These are phyloP conservation scores for Solanum corneliomulleri DNA, from an alignment of 257 asterid species.

Conservation along the genomic window DNA sequence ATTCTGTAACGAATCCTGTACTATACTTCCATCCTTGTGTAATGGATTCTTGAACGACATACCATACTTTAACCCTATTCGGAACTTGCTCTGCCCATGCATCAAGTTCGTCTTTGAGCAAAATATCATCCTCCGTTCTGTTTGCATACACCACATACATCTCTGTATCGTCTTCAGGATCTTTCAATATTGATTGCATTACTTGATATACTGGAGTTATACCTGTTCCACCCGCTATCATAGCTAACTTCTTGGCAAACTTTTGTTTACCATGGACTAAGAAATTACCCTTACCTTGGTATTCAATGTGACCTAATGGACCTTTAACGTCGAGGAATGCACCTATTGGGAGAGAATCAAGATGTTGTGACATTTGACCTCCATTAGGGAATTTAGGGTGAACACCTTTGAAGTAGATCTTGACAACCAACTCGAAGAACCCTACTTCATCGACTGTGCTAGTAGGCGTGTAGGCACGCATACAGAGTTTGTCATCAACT, in stretches of 20 bases:
- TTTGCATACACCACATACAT: slow-evolving; percentile 81
- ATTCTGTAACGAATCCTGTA: slow-evolving; percentile 51
- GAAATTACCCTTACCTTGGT: slow-evolving; percentile 55
- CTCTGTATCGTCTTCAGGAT: slow-evolving; percentile 65
- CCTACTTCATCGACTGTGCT: slow-evolving; percentile 56
- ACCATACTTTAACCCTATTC: slow-evolving; percentile 72
- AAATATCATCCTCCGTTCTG: slow-evolving; percentile 76
- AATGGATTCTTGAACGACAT: slow-evolving; percentile 50
- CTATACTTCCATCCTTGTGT: slow-evolving; percentile 60
- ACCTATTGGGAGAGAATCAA: slow-evolving; percentile 47
- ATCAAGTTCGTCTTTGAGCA: slow-evolving; percentile 61
- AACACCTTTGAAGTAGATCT: slow-evolving; percentile 52
- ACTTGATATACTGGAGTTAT: slow-evolving; percentile 85
- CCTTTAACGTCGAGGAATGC: slow-evolving; percentile 61
- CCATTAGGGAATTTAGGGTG: slow-evolving; percentile 88
- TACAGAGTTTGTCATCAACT: slow-evolving; percentile 61
- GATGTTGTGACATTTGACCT: slow-evolving; percentile 69
- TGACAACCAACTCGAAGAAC: slow-evolving; percentile 66
- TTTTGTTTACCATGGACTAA: slow-evolving; percentile 49
- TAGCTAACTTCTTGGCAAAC: slow-evolving; percentile 56
- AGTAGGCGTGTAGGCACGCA: slow-evolving; percentile 92
- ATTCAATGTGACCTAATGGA: slow-evolving; percentile 88
- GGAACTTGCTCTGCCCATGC: slow-evolving; percentile 65
- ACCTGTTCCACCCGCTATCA: slow-evolving; percentile 94
- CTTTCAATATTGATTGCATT: slow-evolving; percentile 74